A percentile compares a stretch with the other conserved stretches of the same genome.
Conservation (phyloP, 1,284 basidiomycete species). For the Sphaerobolus stellatus region DNA sequence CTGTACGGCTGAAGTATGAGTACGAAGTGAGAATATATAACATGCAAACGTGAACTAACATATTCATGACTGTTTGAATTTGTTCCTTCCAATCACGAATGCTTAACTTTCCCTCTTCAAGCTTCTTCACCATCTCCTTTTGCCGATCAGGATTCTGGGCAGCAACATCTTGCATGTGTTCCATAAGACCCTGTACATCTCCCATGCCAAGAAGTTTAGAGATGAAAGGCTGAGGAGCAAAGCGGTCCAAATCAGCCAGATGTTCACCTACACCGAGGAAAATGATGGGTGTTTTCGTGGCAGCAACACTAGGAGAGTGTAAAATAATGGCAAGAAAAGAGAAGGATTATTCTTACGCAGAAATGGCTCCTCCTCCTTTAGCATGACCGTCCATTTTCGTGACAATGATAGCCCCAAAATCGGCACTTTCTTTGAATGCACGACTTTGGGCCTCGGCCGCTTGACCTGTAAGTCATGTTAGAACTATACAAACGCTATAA, state of each 20-base stretch:
- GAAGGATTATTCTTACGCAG: conserved; percentile 67
- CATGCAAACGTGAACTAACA: conserved; percentile 52
- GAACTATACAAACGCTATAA: background rate
- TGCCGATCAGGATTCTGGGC: conserved; percentile 93
- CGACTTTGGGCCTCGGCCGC: conserved; percentile 94
- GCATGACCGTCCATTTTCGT: conserved; percentile 99
- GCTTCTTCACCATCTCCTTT: conserved; percentile 97
- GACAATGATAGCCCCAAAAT: conserved; percentile 98
- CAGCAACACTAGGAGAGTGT: conserved; percentile 75
- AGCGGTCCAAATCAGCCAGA: conserved; percentile 92
- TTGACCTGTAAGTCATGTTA: conserved; percentile 63
- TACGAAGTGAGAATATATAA: conserved; percentile 3
- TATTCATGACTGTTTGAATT: conserved; percentile 96
- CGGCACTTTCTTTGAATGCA: conserved; percentile 97
- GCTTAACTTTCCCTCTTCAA: conserved; percentile 94
- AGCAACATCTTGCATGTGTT: conserved; percentile 95
- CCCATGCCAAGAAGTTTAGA: conserved; percentile 95
- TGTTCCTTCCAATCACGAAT: conserved; percentile 99
- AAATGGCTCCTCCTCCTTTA: conserved; percentile 98
- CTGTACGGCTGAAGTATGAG: conserved; percentile 39
- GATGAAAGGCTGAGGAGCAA: conserved; percentile 96
- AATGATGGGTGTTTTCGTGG: conserved; percentile 96
- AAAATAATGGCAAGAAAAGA: conserved; percentile 16
- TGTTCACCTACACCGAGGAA: conserved; percentile 99
- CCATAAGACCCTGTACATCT: conserved; percentile 95